These are phyloP conservation scores for Neophaeococcomyces aloes DNA, from an alignment of 2,329 filamentous ascomycete species.

Conservation along the genomic window DNA sequence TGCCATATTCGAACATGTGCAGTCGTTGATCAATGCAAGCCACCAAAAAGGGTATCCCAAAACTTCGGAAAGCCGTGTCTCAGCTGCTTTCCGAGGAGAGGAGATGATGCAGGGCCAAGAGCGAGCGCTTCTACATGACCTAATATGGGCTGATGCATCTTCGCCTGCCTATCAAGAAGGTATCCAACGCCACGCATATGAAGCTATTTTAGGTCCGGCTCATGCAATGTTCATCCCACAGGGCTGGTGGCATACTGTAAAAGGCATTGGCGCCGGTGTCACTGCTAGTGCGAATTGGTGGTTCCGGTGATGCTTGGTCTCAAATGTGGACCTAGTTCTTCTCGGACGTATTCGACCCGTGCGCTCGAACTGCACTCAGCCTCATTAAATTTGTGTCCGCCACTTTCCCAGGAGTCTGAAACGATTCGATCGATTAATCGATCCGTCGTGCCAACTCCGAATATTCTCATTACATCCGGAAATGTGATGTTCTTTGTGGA, in stretches of 20 bases:
- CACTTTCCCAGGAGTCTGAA: no score
- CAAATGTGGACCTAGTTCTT: neutral
- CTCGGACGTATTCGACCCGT: neutral
- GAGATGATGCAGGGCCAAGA: constrained; percentile 89
- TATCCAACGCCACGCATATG: constrained; percentile 27
- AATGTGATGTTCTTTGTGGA: no score
- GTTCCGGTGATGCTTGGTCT: constrained; percentile 49
- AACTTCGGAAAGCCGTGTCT: constrained; percentile 11
- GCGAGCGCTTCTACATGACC: constrained; percentile 52
- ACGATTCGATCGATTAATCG: no score
- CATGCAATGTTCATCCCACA: constrained; percentile 70
- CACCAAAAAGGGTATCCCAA: constrained; percentile 13
- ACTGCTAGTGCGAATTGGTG: constrained; percentile 67
- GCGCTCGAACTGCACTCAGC: no score
- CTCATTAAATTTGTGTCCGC: no score
- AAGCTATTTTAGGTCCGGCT: constrained; percentile 51
- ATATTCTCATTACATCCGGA: no score
- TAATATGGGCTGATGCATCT: constrained; percentile 51
- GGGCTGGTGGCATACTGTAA: constrained; percentile 81
- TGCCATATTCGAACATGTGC: constrained; percentile 50
- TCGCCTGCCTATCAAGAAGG: constrained; percentile 18
- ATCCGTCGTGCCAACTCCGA: no score
- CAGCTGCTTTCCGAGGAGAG: constrained; percentile 54
- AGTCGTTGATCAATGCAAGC: constrained; percentile 25
- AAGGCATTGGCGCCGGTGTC: constrained; percentile 48